Base-by-base conservation (phyloP, 441 rosid genomes). In the Adansonia madagascariensis region DNA sequence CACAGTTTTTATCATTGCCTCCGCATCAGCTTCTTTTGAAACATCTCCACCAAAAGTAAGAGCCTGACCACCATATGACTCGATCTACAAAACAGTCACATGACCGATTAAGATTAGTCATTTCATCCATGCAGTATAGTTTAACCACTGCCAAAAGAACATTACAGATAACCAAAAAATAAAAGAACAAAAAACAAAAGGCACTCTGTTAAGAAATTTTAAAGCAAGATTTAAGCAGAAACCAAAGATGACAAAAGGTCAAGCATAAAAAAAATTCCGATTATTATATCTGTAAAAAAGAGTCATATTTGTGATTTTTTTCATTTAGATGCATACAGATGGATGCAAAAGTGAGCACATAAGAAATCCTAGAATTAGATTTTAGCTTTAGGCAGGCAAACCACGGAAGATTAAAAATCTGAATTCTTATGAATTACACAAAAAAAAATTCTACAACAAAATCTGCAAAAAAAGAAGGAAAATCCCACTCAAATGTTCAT, bases 41-140 rank as follows among this genome's bases (percentile, higher is more conserved):
- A 96, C 99, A 82, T 96, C 99, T 52, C 99, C 98, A 5, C 99
- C 97, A 82, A 94, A 96, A 65, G 94, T 91, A 79, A 96, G 80
- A 82, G 98, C 98, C 77, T 96, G 86, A 69, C 99, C 98, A 75
- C 99, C 98, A 83, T 41, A 84, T 55, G 88, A 90, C 84, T 92
- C 96, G 79, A 96, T 94, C 99, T 96, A 83, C 78, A 90, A 72
- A 22, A 83, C 62, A 17, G 59, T 50, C 35, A 70, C 6, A 55
- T 1, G 10, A 65, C 62, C n/a, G 57, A 20, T 17, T 35, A 35
- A 35, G 35, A 70, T 47, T 27, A 43, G 35, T 70, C 73, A 57
- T 46, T 74, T 72, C 18, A 65, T 22, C 43, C 24, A 64, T 55
- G 73, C 81, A 59, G 43, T 14, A 76, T 18, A 9, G 18, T 39